Percentiles rank a stretch among this genome's conserved stretches.
phyloP scores from a whole-genome alignment of 331 rosid species.

The Acacia pycnantha region DNA sequence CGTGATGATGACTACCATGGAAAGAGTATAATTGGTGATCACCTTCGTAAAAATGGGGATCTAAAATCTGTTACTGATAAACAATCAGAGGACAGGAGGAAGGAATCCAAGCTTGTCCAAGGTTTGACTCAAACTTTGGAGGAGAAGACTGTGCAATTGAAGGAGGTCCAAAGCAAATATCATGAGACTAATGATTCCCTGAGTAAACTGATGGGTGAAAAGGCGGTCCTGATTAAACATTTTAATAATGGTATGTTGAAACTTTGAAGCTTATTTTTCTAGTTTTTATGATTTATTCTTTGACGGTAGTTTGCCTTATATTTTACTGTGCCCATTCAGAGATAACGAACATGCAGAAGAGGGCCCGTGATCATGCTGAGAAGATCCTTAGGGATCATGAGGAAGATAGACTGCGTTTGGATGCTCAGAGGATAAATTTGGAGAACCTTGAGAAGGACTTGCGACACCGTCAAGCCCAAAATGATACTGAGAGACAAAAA shows the following conservation, averaged over 20 bases:
- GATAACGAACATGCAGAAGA: slow-evolving; percentile 47
- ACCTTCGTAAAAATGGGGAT: slow-evolving; percentile 63
- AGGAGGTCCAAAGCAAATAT: slow-evolving; percentile 39
- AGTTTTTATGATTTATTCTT: not conserved
- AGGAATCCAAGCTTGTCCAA: slow-evolving; percentile 44
- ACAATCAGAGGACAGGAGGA: slow-evolving; percentile 67
- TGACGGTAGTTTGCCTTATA: not conserved
- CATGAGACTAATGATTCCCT: slow-evolving; percentile 34
- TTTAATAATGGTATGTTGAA: slow-evolving; percentile 43
- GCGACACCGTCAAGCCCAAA: slow-evolving; percentile 43
- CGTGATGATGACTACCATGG: slow-evolving; percentile 57
- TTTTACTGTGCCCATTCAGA: slow-evolving; percentile 31
- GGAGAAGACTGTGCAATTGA: slow-evolving; percentile 30
- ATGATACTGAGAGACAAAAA: slow-evolving; percentile 53
- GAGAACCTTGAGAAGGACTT: slow-evolving; percentile 49
- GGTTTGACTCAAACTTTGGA: slow-evolving; percentile 40
- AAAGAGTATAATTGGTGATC: slow-evolving; percentile 39
- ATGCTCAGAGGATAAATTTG: slow-evolving; percentile 49
- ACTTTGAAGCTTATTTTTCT: not conserved
- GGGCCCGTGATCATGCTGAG: slow-evolving; percentile 28
- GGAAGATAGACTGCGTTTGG: slow-evolving; percentile 37
- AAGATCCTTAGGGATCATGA: slow-evolving; percentile 48
- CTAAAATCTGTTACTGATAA: slow-evolving; percentile 70
- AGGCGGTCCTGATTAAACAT: slow-evolving; percentile 29
- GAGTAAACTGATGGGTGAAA: slow-evolving; percentile 30